These are phyloP conservation scores for Platanthera zijinensis DNA, from an alignment of 106 monocot genomes.

Conservation along the genomic window DNA sequence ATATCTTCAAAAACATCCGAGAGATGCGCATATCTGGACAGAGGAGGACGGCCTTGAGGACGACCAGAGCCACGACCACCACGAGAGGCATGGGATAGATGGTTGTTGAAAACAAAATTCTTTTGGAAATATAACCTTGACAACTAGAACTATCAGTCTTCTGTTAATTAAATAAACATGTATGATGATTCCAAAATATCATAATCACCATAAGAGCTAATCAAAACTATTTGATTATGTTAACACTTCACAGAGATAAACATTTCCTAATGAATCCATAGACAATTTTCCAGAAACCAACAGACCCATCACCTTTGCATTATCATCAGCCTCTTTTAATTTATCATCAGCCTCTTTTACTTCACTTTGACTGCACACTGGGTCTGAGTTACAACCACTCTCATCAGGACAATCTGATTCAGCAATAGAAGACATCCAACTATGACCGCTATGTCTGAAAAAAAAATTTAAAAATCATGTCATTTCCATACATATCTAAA, in stretches of 20 bases:
- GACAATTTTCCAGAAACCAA: background rate
- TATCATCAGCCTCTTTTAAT: conserved; percentile 4
- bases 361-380: background rate
- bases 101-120: too few relatives aligned
- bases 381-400: conserved; percentile 1
- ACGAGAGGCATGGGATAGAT: too few relatives aligned
- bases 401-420: conserved; percentile 10
- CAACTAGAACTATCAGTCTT: too few relatives aligned
- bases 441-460: conserved; percentile 21
- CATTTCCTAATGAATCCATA: background rate
- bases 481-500: background rate
- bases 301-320: conserved; percentile 19
- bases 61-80: too few relatives aligned
- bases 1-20: too few relatives aligned
- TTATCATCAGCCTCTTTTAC: conserved; percentile 8
- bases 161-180: too few relatives aligned
- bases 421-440: conserved; percentile 12
- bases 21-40: too few relatives aligned
- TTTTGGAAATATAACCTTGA: too few relatives aligned
- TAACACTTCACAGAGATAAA: background rate
- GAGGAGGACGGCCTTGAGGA: too few relatives aligned
- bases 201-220: too few relatives aligned
- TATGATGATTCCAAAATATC: too few relatives aligned
- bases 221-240: background rate
- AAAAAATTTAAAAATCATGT: too few relatives aligned